A percentile compares a stretch with the other conserved stretches of the same genome.
These are phyloP conservation scores for Auricularia sp. DNA, from an alignment of 768 basidiomycete genomes.

Conservation along the genomic window DNA sequence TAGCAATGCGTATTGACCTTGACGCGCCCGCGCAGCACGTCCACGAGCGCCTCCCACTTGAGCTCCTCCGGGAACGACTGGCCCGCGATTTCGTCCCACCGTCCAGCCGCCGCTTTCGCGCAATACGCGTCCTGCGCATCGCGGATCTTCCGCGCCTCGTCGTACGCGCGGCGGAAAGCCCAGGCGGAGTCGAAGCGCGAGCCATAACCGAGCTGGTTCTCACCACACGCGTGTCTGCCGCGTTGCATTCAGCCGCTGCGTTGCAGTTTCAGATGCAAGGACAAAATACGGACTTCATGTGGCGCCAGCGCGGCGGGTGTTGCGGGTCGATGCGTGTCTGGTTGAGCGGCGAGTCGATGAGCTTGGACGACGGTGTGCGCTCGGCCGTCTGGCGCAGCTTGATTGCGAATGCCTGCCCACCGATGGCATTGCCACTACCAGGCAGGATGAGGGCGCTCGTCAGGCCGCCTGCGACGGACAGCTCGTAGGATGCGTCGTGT, in stretches of 20 bases:
- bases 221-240: slow-evolving; percentile 11
- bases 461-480: slow-evolving; percentile 57
- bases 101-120: slow-evolving; percentile 31
- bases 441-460: slow-evolving; percentile 71
- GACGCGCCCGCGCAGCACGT: slow-evolving; percentile 62
- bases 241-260: too few species aligned
- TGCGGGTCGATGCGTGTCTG: slow-evolving; percentile 23
- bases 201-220: not conserved
- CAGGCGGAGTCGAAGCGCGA: slow-evolving; percentile 29
- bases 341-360: slow-evolving; percentile 63
- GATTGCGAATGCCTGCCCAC: slow-evolving; percentile 69
- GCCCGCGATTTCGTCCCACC: slow-evolving; percentile 30
- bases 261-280: not conserved
- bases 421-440: slow-evolving; percentile 54
- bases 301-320: slow-evolving; percentile 43
- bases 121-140: slow-evolving; percentile 62
- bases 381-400: slow-evolving; percentile 64
- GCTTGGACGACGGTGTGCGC: slow-evolving; percentile 53
- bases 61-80: slow-evolving; percentile 55
- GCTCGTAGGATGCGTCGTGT: slow-evolving; percentile 51
- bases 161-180: slow-evolving; percentile 58
- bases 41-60: slow-evolving; percentile 60
- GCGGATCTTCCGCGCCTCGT: slow-evolving; percentile 55
- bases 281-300: slow-evolving; percentile 51
- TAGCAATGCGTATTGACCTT: slow-evolving; percentile 46